Percentiles rank a stretch among this genome's conserved stretches.
phyloP scores from a whole-genome alignment of 768 basidiomycete species.

The Fomitopsis serialis region DNA sequence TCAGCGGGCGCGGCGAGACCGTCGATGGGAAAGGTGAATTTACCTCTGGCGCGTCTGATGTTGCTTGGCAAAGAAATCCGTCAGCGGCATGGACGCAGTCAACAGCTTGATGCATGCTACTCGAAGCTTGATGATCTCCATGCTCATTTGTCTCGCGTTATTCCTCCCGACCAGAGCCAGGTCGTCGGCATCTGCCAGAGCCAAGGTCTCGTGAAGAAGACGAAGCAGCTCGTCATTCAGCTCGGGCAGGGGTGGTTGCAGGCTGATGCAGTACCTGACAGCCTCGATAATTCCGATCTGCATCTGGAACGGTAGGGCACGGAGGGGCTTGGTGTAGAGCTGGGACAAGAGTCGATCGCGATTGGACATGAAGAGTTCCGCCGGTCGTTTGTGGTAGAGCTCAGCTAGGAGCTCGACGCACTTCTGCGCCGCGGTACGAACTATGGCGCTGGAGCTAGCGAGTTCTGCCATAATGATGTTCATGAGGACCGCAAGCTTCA shows the following conservation, averaged over 20 bases:
- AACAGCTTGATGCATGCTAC: constrained; percentile 91
- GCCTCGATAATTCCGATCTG: constrained; percentile 99
- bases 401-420: constrained; percentile 77
- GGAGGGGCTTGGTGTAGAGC: constrained; percentile 94
- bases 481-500: constrained; percentile 61
- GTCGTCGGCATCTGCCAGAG: constrained; percentile 94
- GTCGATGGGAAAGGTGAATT: constrained; percentile 8
- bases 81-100: constrained; percentile 90
- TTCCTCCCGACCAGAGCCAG: constrained; percentile 68
- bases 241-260: constrained; percentile 87
- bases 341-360: constrained; percentile 83
- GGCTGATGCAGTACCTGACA: constrained; percentile 85
- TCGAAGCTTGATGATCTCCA: constrained; percentile 84
- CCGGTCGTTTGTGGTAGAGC: constrained; percentile 61
- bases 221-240: constrained; percentile 90
- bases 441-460: constrained; percentile 78
- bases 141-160: constrained; percentile 68
- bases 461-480: constrained; percentile 88
- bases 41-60: constrained; percentile 82
- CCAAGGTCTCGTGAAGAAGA: constrained; percentile 88
- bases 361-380: constrained; percentile 78
- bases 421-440: constrained; percentile 78
- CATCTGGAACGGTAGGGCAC: constrained; percentile 89
- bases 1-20: neutral
- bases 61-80: constrained; percentile 89